Conservation (phyloP, 441 rosid species). For the Rhodomyrtus psidioides region DNA sequence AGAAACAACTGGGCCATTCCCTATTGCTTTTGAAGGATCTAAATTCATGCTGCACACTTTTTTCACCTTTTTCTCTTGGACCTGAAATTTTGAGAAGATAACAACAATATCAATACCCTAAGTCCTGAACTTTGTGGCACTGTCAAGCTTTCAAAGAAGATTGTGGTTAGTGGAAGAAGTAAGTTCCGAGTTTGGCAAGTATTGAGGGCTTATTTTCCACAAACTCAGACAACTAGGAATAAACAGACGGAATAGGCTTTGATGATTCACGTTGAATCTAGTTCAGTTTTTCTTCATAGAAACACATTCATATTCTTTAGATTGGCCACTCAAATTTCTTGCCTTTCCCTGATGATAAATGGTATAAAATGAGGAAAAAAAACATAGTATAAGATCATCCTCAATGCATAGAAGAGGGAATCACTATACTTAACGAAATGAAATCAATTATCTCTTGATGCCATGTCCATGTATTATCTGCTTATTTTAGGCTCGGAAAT, state of each 20-base stretch:
- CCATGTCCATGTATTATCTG: background rate
- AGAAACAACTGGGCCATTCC: slow-evolving; percentile 59
- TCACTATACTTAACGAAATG: background rate
- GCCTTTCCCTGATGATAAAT: background rate
- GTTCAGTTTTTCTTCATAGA: background rate
- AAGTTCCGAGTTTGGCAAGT: background rate
- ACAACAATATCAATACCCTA: background rate
- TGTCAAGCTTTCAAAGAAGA: background rate
- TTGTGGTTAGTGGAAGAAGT: background rate
- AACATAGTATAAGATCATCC: background rate
- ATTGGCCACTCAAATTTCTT: background rate
- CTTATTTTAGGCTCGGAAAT: background rate
- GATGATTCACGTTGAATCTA: background rate
- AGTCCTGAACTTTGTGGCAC: background rate
- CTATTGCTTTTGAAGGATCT: slow-evolving; percentile 57
- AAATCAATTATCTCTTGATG: background rate
- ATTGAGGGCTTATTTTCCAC: background rate
- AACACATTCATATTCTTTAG: background rate
- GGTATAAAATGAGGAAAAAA: background rate
- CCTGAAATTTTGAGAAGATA: slow-evolving; percentile 34
- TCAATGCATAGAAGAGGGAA: background rate
- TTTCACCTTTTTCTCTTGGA: slow-evolving; percentile 94
- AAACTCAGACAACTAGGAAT: background rate
- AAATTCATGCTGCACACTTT: slow-evolving; percentile 76
- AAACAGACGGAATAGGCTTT: background rate